Base-by-base conservation (phyloP, 352 stramenopile genomes). In the Plasmopara halstedii region DNA sequence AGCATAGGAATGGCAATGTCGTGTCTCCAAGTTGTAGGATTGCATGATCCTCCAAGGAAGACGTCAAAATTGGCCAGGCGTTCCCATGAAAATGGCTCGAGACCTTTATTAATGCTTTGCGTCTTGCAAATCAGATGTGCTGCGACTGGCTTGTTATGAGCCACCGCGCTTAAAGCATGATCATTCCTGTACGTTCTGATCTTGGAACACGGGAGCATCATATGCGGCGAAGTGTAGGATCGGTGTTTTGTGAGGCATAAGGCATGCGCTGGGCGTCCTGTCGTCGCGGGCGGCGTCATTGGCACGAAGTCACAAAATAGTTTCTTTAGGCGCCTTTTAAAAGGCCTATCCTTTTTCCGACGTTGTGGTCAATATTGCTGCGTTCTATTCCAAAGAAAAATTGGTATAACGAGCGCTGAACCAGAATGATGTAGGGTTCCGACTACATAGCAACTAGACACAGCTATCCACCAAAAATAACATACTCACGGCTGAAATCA, bases 31-130 rank as follows among this genome's bases (percentile, higher is more conserved):
- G 76, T 94, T 46, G 85, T 95, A 23, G 85, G 84, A 58, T 94
- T 94, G 55, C 85, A 96, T 6, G 81, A 91, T 1, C 85, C 85
- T 5, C 71, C 84, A 7, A 93, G 71, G 53, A 95, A 92, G 6
- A 94, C 63, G 48, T 80, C 75, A 14, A 78, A 65, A 42, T 77
- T 63, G 9, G 55, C 26, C 9, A 62, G 37, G 23, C 56, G 64
- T 44, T 72, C 50, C 37, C 45, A 55, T 6, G 52, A 58, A 9
- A 15, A 15, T 1, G 64, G 69, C 53, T 73, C 64, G 11, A 78
- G 38, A 13, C 58, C 70, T 33, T 78, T 62, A 38, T 61, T 76
- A 42, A 81, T 78, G 58, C 67, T 81, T 36, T 67, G 64, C 14
- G 67, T 70, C 56, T 78, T 78, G 50, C 67, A 58, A 32, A 61